Evolutionary conservation across 2,329 filamentous ascomycete species (phyloP), one percentile per base, ranked within the genome.

Genomic region (Didymella sp.): DNA sequence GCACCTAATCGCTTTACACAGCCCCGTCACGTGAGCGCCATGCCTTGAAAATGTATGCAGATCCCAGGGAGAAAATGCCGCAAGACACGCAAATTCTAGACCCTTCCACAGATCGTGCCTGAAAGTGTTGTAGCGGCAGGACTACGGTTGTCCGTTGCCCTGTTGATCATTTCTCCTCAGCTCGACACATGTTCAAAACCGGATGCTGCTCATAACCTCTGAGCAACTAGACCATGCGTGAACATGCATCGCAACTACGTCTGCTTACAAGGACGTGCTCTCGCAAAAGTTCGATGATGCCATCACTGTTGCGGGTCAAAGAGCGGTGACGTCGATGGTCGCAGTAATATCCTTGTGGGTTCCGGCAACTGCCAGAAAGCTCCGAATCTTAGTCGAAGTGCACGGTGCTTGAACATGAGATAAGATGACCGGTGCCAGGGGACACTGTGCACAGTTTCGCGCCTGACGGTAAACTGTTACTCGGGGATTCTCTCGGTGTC

Each of bases 31-130:
- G 56, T 59, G 56, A 48, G 25, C 24, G 21, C 35, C 25, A 35
- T 56, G 31, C 56, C 58, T 40, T 57, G 58, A 40, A 58, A 51
- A 57, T 49, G 45, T 38, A 24, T 54, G 51, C 49, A 58, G 59
- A 61, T 64, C 59, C 40, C 40, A 37, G 27, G 25, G 21, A 25
- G 41, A 56, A 59, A 59, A 59, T 59, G 37, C 57, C 57, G 35
- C 51, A 56, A 48, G 43, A 52, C 42, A 48, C 35, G 47, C 46
- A 45, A 56, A 27, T 28, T 56, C 51, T 51, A 31, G 51, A 21
- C 17, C 52, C 24, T 49, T 56, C 47, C 46, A 52, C 31, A 48
- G 43, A 44, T 45, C 41, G 42, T 56, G 6, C 51, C 51, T 47
- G 22, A 21, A 56, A 37, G 7, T 25, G 42, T 37, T 42, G 43